Evolutionary conservation across 1,139 yeast genomes (phyloP).

Genomic region (Sugiyamaella japonica): DNA sequence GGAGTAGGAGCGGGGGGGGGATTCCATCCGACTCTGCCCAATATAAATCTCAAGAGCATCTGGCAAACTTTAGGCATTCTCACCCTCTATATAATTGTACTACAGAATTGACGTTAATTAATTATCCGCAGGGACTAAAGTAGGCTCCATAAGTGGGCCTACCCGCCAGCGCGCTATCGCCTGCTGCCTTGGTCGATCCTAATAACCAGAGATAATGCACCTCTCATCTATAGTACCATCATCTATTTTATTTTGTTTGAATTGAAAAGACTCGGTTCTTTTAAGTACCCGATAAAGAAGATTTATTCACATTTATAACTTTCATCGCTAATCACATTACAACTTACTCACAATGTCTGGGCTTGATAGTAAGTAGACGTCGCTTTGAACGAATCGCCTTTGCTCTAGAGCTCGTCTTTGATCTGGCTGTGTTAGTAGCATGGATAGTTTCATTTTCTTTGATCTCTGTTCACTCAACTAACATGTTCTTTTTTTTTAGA

Average conservation of each 20-base stretch:
- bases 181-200: neutral
- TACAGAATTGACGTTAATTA: neutral
- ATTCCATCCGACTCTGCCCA: too few relatives aligned
- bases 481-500: neutral
- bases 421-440: neutral
- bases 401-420: neutral
- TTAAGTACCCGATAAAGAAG: neutral
- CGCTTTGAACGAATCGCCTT: neutral
- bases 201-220: neutral
- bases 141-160: neutral
- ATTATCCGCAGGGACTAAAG: too few relatives aligned
- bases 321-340: neutral
- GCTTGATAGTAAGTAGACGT: conserved; percentile 45
- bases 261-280: too few relatives aligned
- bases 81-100: too few relatives aligned
- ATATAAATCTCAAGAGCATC: neutral
- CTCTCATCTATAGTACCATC: neutral
- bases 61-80: too few relatives aligned
- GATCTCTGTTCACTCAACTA: neutral
- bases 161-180: conserved; percentile 5
- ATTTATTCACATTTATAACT: neutral
- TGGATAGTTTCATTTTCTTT: neutral
- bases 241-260: neutral
- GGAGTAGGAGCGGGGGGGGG: too few relatives aligned
- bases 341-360: conserved; percentile 47